Percentiles rank a stretch among this genome's conserved stretches.
phyloP scores from a whole-genome alignment of 768 basidiomycete genomes.

The Agaricus subrufescens region DNA sequence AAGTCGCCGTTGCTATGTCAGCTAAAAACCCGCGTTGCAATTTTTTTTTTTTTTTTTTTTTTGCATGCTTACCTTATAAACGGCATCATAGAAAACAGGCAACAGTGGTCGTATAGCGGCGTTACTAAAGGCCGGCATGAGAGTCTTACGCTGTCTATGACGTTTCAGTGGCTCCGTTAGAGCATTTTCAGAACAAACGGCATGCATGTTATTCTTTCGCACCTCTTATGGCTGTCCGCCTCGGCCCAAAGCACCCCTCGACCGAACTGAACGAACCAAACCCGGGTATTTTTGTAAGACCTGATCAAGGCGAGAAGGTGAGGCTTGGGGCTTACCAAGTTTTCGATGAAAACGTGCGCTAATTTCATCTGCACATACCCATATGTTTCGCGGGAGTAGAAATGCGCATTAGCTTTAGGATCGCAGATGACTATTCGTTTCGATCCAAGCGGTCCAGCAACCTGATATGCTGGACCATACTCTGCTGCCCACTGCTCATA shows the following conservation, averaged over 20 bases:
- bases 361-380: constrained; percentile 38
- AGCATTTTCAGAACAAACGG: background rate
- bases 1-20: background rate
- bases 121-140: constrained; percentile 50
- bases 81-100: constrained; percentile 44
- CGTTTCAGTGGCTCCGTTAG: background rate
- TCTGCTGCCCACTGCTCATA: constrained; percentile 43
- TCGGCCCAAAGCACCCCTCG: constrained; percentile 36
- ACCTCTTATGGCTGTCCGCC: constrained; percentile 43
- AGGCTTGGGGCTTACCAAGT: constrained; percentile 24
- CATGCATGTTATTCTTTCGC: background rate
- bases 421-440: constrained; percentile 35
- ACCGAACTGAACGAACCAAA: constrained; percentile 26
- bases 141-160: constrained; percentile 41
- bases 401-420: constrained; percentile 47
- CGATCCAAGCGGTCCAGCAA: constrained; percentile 33
- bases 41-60: too few relatives aligned
- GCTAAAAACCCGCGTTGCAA: background rate
- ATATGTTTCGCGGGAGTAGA: constrained; percentile 45
- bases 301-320: background rate
- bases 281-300: background rate
- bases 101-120: constrained; percentile 43
- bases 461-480: constrained; percentile 41
- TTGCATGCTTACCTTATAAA: constrained; percentile 39
- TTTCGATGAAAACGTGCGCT: constrained; percentile 30